Base-by-base conservation (phyloP, 2,329 filamentous ascomycete species). In the Aspergillus texensis region DNA sequence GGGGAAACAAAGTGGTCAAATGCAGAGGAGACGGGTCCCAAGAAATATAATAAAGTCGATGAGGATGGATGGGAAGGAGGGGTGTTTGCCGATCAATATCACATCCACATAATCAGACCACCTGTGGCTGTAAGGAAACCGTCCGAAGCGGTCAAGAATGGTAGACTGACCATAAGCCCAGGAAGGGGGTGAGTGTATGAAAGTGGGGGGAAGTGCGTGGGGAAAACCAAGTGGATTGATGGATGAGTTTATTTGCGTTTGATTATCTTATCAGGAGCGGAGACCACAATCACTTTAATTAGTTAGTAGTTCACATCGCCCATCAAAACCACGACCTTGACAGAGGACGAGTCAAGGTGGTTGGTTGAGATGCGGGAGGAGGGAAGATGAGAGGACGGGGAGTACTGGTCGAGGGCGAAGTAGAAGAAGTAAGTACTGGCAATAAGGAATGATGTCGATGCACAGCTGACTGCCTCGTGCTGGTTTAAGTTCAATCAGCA, bases 371-470 rank as follows among this genome's bases (percentile, higher is more conserved):
- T 54, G 39, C 16, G 60, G 56, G 52, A 56, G 32, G 6, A 34
- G 32, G 59, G 46, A 55, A 48, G 11, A 34, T 12, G n/a, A 41
- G 30, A 52, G 57, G 28, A 57, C 45, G 60, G 26, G 28, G 39
- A 62, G 9, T 34, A 34, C 36, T 54, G 55, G 26, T 46, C 53
- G 32, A 54, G 36, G n/a, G 58, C 63, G 28, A 57, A 61, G 63
- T 28, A 39, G 45, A 30, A 39, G 57, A 62, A 59, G 45, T 26
- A 61, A 39, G 16, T 14, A 19, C 39, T n/a, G 39, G 39, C 39
- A 41, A 41, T n/a, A 19, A 41, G 19, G 39, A 50, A 58, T 50
- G 32, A 55, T 55, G 52, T 52, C 16, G 16, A 12, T 9, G 34
- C 30, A 55, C 52, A 55, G 32, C 52, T 55, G 52, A 55, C 52